phyloP scores from a whole-genome alignment of 164 flowering plant species.

The Saururus chinensis region DNA sequence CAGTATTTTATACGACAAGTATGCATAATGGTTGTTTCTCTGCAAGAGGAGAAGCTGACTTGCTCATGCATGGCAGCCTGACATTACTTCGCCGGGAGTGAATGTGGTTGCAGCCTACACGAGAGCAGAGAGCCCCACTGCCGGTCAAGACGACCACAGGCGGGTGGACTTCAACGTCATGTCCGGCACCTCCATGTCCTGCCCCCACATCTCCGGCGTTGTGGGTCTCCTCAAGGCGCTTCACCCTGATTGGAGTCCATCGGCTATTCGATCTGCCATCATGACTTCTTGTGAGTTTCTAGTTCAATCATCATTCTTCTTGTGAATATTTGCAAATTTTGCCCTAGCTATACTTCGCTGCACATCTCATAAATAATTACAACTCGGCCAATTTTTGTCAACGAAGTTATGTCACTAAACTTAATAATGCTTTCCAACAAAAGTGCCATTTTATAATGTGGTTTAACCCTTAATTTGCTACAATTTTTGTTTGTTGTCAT shows the following conservation, averaged over 20 bases:
- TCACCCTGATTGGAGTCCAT: constrained; percentile 55
- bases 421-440: too few species aligned
- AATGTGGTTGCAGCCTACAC: constrained; percentile 47
- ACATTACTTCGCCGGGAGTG: constrained; percentile 72
- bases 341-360: too few species aligned
- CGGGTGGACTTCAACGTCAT: constrained; percentile 18
- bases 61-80: constrained; percentile 34
- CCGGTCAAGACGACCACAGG: constrained; percentile 16
- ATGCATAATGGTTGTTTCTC: too few species aligned
- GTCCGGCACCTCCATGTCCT: constrained; percentile 75
- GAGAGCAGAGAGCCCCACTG: constrained; percentile 22
- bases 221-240: constrained; percentile 45
- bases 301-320: background rate
- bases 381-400: background rate
- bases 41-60: too few species aligned
- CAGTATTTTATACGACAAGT: background rate
- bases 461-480: too few species aligned
- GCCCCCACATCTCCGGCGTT: constrained; percentile 65
- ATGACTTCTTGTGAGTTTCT: constrained; percentile 49
- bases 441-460: too few species aligned
- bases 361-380: too few species aligned
- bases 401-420: too few species aligned
- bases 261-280: constrained; percentile 68
- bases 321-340: background rate
- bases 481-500: too few species aligned